Evolutionary conservation across 768 basidiomycete species (phyloP).

Genomic region (Fomitopsis serialis): DNA sequence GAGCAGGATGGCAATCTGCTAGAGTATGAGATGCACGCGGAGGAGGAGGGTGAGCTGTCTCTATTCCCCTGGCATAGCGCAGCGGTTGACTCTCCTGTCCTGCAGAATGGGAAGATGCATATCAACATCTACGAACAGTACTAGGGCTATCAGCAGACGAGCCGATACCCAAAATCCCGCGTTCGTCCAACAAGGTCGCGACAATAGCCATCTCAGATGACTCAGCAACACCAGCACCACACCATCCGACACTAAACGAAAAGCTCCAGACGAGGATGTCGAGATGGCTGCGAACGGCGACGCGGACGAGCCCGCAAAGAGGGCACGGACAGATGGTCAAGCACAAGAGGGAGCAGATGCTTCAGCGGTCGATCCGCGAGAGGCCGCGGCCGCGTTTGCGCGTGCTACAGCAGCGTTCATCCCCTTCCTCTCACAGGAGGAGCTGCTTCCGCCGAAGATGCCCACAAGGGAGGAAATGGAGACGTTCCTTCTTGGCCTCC

Average conservation of each 20-base stretch:
- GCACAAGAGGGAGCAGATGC: conserved; percentile 1
- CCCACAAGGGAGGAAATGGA: conserved; percentile 80
- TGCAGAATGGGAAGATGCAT: conserved; percentile 70
- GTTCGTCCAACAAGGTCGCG: conserved; percentile 22
- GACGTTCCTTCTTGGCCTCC: conserved; percentile 60
- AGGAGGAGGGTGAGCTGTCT: conserved; percentile 58
- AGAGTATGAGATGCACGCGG: conserved; percentile 64
- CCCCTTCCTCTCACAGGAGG: conserved; percentile 67
- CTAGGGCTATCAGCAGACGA: conserved; percentile 48
- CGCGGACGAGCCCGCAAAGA: conserved; percentile 26
- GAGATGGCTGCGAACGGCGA: conserved; percentile 28
- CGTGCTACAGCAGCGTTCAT: conserved; percentile 65
- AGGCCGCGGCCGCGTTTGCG: conserved; percentile 31
- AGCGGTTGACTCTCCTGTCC: background rate
- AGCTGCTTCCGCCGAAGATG: conserved; percentile 70
- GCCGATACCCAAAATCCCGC: conserved; percentile 48
- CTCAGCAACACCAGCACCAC: conserved; percentile 16
- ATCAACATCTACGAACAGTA: conserved; percentile 44
- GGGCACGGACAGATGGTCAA: conserved; percentile 22
- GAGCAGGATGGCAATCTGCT: conserved; percentile 68
- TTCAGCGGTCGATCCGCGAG: conserved; percentile 21
- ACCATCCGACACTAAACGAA: conserved; percentile 43
- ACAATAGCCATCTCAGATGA: conserved; percentile 20
- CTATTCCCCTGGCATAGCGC: background rate
- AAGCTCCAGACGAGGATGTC: conserved; percentile 42